A percentile compares a stretch with the other conserved stretches of the same genome.
These are phyloP conservation scores for Eragrostis nindensis DNA, from an alignment of 176 grass and related monocot species.

Conservation along the genomic window DNA sequence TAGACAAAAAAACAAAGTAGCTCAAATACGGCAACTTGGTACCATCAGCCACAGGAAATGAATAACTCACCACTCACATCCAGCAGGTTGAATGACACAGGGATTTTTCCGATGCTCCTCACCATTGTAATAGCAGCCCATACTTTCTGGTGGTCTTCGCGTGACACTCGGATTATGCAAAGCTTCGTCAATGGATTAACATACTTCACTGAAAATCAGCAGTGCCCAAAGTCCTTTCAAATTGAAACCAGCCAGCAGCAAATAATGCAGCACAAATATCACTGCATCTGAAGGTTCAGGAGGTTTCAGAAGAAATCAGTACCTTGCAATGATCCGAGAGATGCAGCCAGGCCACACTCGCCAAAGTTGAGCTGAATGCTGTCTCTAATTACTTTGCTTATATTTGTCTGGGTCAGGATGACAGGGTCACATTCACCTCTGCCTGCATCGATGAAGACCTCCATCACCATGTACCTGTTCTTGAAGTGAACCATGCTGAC, in stretches of 20 bases:
- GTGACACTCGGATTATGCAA: constrained; percentile 66
- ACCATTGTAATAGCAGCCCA: constrained; percentile 78
- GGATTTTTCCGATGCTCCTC: constrained; percentile 59
- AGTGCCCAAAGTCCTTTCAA: background rate
- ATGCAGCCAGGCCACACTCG: constrained; percentile 72
- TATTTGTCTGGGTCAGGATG: constrained; percentile 66
- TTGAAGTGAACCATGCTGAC: constrained; percentile 82
- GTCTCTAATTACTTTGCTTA: constrained; percentile 70
- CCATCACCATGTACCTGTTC: constrained; percentile 88
- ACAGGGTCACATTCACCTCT: constrained; percentile 43
- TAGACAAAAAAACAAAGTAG: background rate
- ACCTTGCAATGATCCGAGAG: constrained; percentile 79
- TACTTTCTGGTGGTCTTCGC: constrained; percentile 72
- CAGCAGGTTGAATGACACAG: constrained; percentile 69
- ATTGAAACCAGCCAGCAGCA: background rate
- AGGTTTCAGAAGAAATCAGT: constrained; percentile 3
- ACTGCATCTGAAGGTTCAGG: background rate
- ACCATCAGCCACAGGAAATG: background rate
- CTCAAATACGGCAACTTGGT: background rate
- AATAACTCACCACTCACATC: constrained; percentile 72
- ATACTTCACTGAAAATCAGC: constrained; percentile 68
- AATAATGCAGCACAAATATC: background rate
- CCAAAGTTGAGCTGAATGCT: constrained; percentile 91
- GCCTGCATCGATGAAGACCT: constrained; percentile 60
- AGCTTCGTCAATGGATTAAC: constrained; percentile 73